A percentile compares a stretch with the other conserved stretches of the same genome.
Evolutionary conservation across 805 yeast species (phyloP).

Genomic region (Nakazawaea wickerhamii): DNA sequence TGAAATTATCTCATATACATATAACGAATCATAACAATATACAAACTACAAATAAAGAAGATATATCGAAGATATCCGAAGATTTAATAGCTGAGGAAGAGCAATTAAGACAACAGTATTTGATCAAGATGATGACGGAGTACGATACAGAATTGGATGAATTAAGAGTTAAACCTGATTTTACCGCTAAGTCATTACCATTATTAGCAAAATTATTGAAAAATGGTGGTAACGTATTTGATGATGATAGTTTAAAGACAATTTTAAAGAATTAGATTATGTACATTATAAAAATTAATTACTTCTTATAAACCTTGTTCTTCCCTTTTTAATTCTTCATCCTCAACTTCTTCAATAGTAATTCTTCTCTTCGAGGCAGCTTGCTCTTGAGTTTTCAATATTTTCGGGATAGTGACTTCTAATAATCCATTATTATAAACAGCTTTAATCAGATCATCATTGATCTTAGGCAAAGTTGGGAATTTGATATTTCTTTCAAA

Average conservation of each 20-base stretch:
- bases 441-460: conserved; percentile 50
- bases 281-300: background rate
- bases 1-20: conserved; percentile 17
- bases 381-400: conserved; percentile 21
- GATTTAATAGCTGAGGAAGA: conserved; percentile 25
- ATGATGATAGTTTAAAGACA: conserved; percentile 38
- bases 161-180: conserved; percentile 60
- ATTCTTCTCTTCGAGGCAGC: conserved; percentile 39
- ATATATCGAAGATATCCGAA: conserved; percentile 15
- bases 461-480: conserved; percentile 46
- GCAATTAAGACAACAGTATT: conserved; percentile 43
- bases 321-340: conserved; percentile 34
- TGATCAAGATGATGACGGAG: conserved; percentile 48
- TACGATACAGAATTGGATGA: conserved; percentile 59
- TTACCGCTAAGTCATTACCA: conserved; percentile 49
- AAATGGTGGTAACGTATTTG: conserved; percentile 55
- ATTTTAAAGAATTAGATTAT: conserved; percentile 4
- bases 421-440: conserved; percentile 49
- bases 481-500: conserved; percentile 53
- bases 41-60: conserved; percentile 3
- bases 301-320: conserved; percentile 5
- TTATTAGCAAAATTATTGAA: conserved; percentile 53
- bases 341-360: conserved; percentile 42
- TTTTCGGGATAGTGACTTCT: conserved; percentile 47
- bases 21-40: conserved; percentile 11